Evolutionary conservation across 768 basidiomycete genomes (phyloP), one percentile per base, ranked within the genome.

Genomic region (Amanita brunnescens): DNA sequence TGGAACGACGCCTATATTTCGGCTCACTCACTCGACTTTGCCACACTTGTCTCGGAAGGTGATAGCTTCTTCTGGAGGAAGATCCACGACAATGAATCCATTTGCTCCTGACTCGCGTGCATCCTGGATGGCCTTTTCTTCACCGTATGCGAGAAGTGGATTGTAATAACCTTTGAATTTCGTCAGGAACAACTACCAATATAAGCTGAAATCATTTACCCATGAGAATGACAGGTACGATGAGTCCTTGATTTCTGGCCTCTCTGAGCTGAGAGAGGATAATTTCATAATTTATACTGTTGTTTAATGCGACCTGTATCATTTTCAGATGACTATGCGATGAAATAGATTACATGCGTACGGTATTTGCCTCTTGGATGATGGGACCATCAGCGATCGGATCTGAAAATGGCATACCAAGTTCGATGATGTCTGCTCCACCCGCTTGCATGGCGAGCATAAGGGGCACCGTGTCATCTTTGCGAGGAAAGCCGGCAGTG

Each of bases 61-160:
- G 55, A 94, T 70, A 26, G 96, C 94, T 67, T 99, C 96, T 68
- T 97, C 94, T 12, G 96, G 96, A 30, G 96, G 96, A 24, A 98
- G 81, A 64, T 99, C 96, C 21, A 98, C 94, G 70, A 99, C 82
- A 58, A 98, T 94, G 63, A 93, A 99, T 1, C 96, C 96, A 65
- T 95, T 98, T 0, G 91, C 96, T 13, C 95, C 95, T 14, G 91
- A 92, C 52, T 84, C 83, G 41, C 70, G 76, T 2, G 93, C 94
- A 63, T 96, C 94, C 49, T 83, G 80, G 21, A 98, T 92, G 4
- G 95, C 87, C 64, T 82, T 87, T 54, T 95, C 90, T 69, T 99
- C 96, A 2, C 93, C 93, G 59, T 97, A 95, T 0, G 94, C 91
- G 38, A 98, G 76, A 32, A 98, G 66, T 12, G 96, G 95, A 64